Conservation (phyloP, 805 yeast genomes). For the Candida anglica region DNA sequence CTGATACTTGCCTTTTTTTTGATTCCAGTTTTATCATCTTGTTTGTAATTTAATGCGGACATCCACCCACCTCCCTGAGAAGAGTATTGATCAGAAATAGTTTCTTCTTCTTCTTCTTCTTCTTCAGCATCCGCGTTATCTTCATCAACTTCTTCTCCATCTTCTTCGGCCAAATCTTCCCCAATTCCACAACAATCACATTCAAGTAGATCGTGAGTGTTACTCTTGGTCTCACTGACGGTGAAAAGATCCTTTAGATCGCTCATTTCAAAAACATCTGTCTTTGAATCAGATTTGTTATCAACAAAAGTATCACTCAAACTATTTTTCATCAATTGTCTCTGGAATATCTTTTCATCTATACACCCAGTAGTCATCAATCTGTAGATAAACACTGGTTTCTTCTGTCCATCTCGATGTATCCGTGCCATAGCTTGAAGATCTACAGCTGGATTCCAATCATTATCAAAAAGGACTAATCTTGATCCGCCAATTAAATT, state of each 20-base stretch:
- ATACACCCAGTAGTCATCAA: slow-evolving; percentile 83
- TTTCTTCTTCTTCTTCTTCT: slow-evolving; percentile 1
- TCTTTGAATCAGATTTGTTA: slow-evolving; percentile 38
- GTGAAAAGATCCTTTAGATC: slow-evolving; percentile 78
- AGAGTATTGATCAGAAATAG: slow-evolving; percentile 6
- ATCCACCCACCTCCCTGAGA: too few species aligned
- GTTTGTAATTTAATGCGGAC: slow-evolving; percentile 49
- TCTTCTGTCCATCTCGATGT: slow-evolving; percentile 88
- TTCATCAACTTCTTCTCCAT: slow-evolving; percentile 15
- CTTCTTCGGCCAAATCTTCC: slow-evolving; percentile 17
- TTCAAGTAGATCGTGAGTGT: slow-evolving; percentile 74
- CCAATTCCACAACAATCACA: slow-evolving; percentile 63
- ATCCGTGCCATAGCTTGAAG: slow-evolving; percentile 94
- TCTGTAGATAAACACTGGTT: slow-evolving; percentile 77
- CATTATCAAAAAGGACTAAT: slow-evolving; percentile 81
- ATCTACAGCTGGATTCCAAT: slow-evolving; percentile 95
- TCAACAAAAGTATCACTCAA: slow-evolving; percentile 68
- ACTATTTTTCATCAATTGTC: slow-evolving; percentile 82
- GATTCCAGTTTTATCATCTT: slow-evolving; percentile 19
- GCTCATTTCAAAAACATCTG: slow-evolving; percentile 61
- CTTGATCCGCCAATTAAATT: slow-evolving; percentile 90
- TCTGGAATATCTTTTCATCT: slow-evolving; percentile 90
- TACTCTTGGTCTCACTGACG: slow-evolving; percentile 47
- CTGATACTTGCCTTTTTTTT: slow-evolving; percentile 43
- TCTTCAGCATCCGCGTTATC: slow-evolving; percentile 11